Evolutionary conservation across 164 flowering plant species (phyloP).

Genomic region (Tinospora cordifolia): DNA sequence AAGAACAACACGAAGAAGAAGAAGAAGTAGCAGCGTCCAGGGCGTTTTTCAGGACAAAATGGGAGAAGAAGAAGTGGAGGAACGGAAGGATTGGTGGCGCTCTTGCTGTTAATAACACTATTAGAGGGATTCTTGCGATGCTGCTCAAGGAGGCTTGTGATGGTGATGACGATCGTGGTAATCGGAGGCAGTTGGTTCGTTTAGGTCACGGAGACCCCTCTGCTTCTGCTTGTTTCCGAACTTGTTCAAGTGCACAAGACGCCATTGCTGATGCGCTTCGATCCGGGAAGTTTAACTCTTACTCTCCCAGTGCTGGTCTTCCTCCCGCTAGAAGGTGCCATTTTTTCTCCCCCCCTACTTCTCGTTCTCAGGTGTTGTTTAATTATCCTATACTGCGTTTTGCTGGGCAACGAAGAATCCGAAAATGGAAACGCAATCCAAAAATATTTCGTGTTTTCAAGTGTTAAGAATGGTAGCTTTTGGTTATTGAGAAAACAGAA

Average conservation of each 20-base stretch:
- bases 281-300: conserved; percentile 27
- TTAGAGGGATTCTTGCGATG: conserved; percentile 31
- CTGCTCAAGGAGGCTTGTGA: conserved; percentile 19
- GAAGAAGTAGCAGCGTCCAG: no score
- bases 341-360: no score
- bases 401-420: no score
- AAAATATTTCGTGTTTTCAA: no score
- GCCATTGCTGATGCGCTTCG: conserved; percentile 27
- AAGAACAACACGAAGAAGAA: no score
- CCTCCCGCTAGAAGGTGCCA: conserved; percentile 21
- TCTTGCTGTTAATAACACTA: conserved; percentile 16
- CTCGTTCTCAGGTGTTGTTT: background rate
- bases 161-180: conserved; percentile 20
- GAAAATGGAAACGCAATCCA: no score
- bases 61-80: conserved; percentile 14
- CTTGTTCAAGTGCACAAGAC: conserved; percentile 24
- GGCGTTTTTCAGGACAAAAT: no score
- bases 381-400: background rate
- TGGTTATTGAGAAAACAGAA: no score
- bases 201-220: conserved; percentile 69
- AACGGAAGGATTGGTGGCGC: conserved; percentile 9
- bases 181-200: conserved; percentile 29
- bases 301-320: conserved; percentile 18
- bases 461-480: no score
- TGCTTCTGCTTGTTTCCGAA: conserved; percentile 26